A percentile compares a stretch with the other conserved stretches of the same genome.
Evolutionary conservation across 768 basidiomycete species (phyloP).

Genomic region (Fomitopsis pulvina): DNA sequence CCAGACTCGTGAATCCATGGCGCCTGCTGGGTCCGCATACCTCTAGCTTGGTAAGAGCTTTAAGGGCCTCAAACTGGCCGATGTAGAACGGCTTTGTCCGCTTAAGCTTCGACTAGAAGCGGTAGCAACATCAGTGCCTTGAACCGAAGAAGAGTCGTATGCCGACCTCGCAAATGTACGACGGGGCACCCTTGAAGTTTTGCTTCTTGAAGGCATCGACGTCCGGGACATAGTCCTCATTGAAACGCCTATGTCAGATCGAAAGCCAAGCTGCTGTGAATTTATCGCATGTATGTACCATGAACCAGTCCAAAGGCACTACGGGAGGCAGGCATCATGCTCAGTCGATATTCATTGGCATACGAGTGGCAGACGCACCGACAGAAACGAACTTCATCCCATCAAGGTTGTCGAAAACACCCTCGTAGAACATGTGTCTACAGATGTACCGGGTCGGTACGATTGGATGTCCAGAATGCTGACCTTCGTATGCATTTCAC

Average conservation of each 20-base stretch:
- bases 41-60: conserved; percentile 48
- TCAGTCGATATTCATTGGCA: neutral
- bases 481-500: too few species aligned
- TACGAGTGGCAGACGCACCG: neutral
- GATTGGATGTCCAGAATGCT: too few species aligned
- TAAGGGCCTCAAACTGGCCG: conserved; percentile 57
- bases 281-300: neutral
- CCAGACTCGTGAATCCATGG: neutral
- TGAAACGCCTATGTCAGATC: neutral
- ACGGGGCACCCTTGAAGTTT: conserved; percentile 25
- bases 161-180: conserved; percentile 23
- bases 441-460: neutral
- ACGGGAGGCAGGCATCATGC: neutral
- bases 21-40: conserved; percentile 21
- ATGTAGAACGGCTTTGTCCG: conserved; percentile 56
- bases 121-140: neutral
- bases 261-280: neutral
- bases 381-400: conserved; percentile 50
- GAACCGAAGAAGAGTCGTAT: neutral
- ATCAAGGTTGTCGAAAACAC: conserved; percentile 59
- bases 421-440: conserved; percentile 56
- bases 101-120: conserved; percentile 51
- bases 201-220: conserved; percentile 25
- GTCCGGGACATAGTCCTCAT: conserved; percentile 29
- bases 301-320: conserved; percentile 4